A percentile compares a stretch with the other conserved stretches of the same genome.
Evolutionary conservation across 805 yeast species (phyloP).

Genomic region (Pichia deserticola): DNA sequence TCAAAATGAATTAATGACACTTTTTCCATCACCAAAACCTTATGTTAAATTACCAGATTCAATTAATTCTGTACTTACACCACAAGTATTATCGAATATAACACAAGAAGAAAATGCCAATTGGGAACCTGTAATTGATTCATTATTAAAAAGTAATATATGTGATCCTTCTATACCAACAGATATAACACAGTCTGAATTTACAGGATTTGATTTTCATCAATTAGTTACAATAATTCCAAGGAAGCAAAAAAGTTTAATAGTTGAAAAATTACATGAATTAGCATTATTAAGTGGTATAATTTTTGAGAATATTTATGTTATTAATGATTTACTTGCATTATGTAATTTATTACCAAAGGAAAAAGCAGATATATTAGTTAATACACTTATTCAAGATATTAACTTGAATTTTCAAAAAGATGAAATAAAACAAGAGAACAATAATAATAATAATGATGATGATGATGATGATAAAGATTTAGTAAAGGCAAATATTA

Average conservation of each 20-base stretch:
- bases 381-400: conserved; percentile 30
- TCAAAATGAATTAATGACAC: neutral
- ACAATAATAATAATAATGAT: too few species aligned
- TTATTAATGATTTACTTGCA: conserved; percentile 33
- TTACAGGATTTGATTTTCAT: conserved; percentile 30
- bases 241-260: conserved; percentile 24
- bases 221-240: conserved; percentile 37
- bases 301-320: conserved; percentile 21
- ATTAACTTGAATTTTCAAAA: conserved; percentile 11
- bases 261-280: conserved; percentile 32
- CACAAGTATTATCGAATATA: conserved; percentile 34
- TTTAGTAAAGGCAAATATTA: conserved; percentile 23
- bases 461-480: too few species aligned
- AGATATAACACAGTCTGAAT: conserved; percentile 20
- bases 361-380: conserved; percentile 16
- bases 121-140: conserved; percentile 40
- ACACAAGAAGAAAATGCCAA: conserved; percentile 34
- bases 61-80: conserved; percentile 30
- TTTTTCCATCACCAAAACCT: conserved; percentile 24
- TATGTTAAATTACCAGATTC: conserved; percentile 29
- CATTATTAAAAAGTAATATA: conserved; percentile 18
- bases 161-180: conserved; percentile 2
- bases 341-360: conserved; percentile 18
- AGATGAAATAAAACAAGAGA: neutral
- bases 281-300: conserved; percentile 24